These are phyloP conservation scores for Lipomyces yarrowii DNA, from an alignment of 1,139 yeast species.

Conservation along the genomic window DNA sequence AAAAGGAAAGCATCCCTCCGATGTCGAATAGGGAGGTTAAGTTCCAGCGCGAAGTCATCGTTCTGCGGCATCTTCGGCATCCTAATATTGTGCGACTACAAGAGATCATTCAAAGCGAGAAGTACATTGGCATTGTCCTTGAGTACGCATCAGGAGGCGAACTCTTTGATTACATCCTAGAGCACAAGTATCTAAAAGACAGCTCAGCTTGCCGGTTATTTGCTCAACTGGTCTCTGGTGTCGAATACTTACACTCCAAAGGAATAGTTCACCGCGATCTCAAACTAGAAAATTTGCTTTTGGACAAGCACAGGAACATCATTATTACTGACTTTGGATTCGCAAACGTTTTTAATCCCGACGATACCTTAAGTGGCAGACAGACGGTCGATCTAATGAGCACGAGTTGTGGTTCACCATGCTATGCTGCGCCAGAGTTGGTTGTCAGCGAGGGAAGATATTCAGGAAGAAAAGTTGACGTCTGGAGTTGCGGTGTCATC, in stretches of 20 bases:
- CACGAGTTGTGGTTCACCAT: conserved; percentile 96
- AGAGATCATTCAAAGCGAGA: conserved; percentile 91
- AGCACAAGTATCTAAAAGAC: conserved; percentile 88
- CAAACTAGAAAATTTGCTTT: conserved; percentile 66
- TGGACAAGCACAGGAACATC: conserved; percentile 79
- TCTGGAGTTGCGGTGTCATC: conserved; percentile 96
- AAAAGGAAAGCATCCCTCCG: conserved; percentile 80
- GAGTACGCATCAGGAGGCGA: conserved; percentile 99
- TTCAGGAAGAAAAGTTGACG: conserved; percentile 92
- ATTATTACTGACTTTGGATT: conserved; percentile 86
- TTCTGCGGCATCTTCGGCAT: conserved; percentile 80
- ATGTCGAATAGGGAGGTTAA: conserved; percentile 85
- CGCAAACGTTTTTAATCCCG: conserved; percentile 79
- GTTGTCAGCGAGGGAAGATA: conserved; percentile 87
- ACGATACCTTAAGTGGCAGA: conserved; percentile 40
- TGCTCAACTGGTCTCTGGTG: conserved; percentile 93
- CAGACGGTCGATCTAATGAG: conserved; percentile 69
- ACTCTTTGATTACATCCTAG: conserved; percentile 86
- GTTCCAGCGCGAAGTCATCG: conserved; percentile 90
- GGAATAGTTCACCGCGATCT: conserved; percentile 83
- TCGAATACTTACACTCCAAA: conserved; percentile 82
- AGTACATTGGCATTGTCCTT: conserved; percentile 91
- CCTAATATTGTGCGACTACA: conserved; percentile 91
- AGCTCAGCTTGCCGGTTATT: conserved; percentile 78
- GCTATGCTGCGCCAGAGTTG: conserved; percentile 97